Base-by-base conservation (phyloP, 192 early-diverging fungal species). In the Coemansia sp. region DNA sequence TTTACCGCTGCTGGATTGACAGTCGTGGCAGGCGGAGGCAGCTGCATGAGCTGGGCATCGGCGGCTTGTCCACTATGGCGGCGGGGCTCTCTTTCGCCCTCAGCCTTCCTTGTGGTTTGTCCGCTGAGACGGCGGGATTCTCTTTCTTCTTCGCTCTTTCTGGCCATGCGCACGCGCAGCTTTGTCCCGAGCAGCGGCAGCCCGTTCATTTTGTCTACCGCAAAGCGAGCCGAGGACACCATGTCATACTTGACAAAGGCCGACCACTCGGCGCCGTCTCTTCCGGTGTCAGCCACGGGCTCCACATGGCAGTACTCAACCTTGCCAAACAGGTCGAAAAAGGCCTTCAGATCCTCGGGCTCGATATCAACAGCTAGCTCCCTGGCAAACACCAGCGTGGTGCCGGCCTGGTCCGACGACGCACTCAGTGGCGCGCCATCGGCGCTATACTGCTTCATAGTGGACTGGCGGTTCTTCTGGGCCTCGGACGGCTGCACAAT, bases 401-500 rank as follows among this genome's bases (percentile, higher is more conserved):
- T 18, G 10, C 47, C 25, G 6, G 58, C 25, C 26, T 28, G 11
- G 5, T 55, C 52, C 14, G 50, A 53, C 50, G 52, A 55, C 3
- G 64, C 31, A 0, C 31, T 43, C 28, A 76, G 8, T 1, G 75
- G 70, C 21, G 52, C 77, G 14, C 75, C 66, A 14, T 65, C 70
- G 3, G 66, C 23, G 41, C 21, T 65, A 26, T 73, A 75, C 62
- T 66, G 73, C 59, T 69, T 61, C n/a, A 55, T 76, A 8, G 88
- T 64, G 77, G 77, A 88, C 33, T 89, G 72, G 31, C 90, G 77
- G 79, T 98, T 98, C 85, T 97, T 97, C 77, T 98, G 94, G 10
- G 94, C 88, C 65, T 96, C 95, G 1, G 93, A 93, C 48, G 86
- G 85, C 76, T 95, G 92, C 39, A 96, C 92, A 65, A 95, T 89